Base-by-base conservation (phyloP, 2,329 filamentous ascomycete species). In the Fusarium nelsonii region DNA sequence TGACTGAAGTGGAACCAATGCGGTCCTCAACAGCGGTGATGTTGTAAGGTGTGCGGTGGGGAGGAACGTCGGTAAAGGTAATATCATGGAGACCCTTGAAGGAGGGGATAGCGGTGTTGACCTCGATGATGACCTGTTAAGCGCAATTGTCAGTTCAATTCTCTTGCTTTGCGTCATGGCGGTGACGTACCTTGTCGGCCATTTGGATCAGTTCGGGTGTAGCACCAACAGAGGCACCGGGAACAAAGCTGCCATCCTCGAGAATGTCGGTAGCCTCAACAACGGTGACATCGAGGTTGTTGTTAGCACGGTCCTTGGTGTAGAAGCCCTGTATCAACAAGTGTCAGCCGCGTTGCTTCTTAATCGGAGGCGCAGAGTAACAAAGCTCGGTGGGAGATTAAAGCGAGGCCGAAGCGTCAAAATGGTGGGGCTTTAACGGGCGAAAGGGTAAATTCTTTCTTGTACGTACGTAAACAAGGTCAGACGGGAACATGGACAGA, bases 61-160 rank as follows among this genome's bases (percentile, higher is more conserved):
- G 93, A 18, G 93, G 93, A 12, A 94, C 83, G 71, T 96, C 91
- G n/a, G 91, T 93, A 86, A 94, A 91, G 65, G 92, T 94, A 78
- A 97, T 97, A 75, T 97, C 94, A 84, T 97, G 93, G 18, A 97
- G 87, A 53, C 93, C 94, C 78, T 96, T 91, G 75, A 97, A 94
- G 43, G 89, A 93, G 7, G 93, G 93, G 51, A 92, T 88, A 2
- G 93, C 84, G 1, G 94, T 97, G 84, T 97, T 97, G 81, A 97
- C 91, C 82, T 97, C 93, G 76, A 97, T 92, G 76, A 97, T 93
- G 81, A 97, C 88, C 87, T 85, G 15, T 28, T 18, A 16, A 16
- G 43, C 49, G 48, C 40, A 20, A 56, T 28, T 56, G 65, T 69
- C 23, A 71, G 61, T 41, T 23, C 12, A 51, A 9, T 23, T 28